These are phyloP conservation scores for Aspergillus calidoustus DNA, from an alignment of 2,329 filamentous ascomycete species.

Conservation along the genomic window DNA sequence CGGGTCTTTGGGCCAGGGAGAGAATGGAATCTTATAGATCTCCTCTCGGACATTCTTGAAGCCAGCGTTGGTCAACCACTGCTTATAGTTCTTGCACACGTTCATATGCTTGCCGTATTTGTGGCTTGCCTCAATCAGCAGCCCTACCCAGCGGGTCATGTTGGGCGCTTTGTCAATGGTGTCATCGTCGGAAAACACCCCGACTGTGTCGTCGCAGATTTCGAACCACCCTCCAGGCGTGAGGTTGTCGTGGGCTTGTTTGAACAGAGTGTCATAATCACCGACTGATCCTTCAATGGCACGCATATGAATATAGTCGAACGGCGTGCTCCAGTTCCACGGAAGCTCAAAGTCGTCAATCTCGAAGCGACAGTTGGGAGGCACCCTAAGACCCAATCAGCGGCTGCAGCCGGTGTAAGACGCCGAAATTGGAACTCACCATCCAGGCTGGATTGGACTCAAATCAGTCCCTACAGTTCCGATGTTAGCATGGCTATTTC, in stretches of 20 bases:
- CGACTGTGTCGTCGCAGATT: constrained; percentile 44
- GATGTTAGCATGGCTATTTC: background rate
- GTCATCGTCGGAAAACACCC: constrained; percentile 37
- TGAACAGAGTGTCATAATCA: constrained; percentile 29
- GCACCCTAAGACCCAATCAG: constrained; percentile 25
- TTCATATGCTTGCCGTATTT: constrained; percentile 41
- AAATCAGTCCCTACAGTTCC: constrained; percentile 32
- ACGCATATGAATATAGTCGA: constrained; percentile 36
- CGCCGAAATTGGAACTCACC: constrained; percentile 19
- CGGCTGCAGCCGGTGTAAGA: background rate
- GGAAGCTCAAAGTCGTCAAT: constrained; percentile 35
- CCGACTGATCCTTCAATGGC: constrained; percentile 31
- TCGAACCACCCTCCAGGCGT: constrained; percentile 58
- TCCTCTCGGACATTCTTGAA: constrained; percentile 58
- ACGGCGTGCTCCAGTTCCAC: constrained; percentile 30
- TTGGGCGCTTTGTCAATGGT: constrained; percentile 31
- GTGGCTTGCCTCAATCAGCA: constrained; percentile 34
- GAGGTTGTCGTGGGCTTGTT: constrained; percentile 39
- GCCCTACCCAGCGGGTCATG: constrained; percentile 32
- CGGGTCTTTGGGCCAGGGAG: constrained; percentile 54
- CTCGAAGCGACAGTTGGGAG: constrained; percentile 35
- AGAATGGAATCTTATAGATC: constrained; percentile 55
- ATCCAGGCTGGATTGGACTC: constrained; percentile 33
- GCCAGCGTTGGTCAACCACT: constrained; percentile 56
- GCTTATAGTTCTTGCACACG: constrained; percentile 42